Conservation (phyloP, 352 stramenopile genomes). For the Hyphochytrium catenoides region DNA sequence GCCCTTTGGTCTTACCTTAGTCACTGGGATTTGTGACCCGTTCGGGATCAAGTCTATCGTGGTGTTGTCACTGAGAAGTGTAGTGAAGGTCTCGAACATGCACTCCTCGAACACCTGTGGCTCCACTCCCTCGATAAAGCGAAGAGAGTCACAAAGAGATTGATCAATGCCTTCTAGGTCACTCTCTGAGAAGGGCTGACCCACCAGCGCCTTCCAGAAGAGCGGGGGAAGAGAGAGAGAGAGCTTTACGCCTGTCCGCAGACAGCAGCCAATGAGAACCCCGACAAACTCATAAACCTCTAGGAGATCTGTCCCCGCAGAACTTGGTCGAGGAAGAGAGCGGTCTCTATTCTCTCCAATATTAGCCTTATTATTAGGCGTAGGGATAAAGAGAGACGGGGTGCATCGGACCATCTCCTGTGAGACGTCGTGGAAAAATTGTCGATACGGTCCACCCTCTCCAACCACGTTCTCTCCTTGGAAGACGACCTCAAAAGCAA, state of each 20-base stretch:
- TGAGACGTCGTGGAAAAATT: slow-evolving; percentile 47
- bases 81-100: slow-evolving; percentile 28
- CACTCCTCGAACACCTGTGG: slow-evolving; percentile 2
- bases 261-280: slow-evolving; percentile 38
- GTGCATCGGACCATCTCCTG: slow-evolving; percentile 28
- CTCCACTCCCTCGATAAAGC: slow-evolving; percentile 10
- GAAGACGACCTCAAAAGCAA: slow-evolving; percentile 49
- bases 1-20: slow-evolving; percentile 12
- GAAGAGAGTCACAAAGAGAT: slow-evolving; percentile 25
- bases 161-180: slow-evolving; percentile 33
- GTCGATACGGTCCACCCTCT: slow-evolving; percentile 40
- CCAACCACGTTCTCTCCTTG: slow-evolving; percentile 45
- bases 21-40: slow-evolving; percentile 21
- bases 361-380: slow-evolving; percentile 37
- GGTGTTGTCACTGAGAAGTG: slow-evolving; percentile 31
- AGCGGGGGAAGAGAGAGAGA: slow-evolving; percentile 38
- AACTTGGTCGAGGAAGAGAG: slow-evolving; percentile 27
- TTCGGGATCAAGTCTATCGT: slow-evolving; percentile 27
- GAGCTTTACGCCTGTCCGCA: slow-evolving; percentile 39
- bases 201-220: slow-evolving; percentile 49
- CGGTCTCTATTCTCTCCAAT: slow-evolving; percentile 37
- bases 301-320: slow-evolving; percentile 22
- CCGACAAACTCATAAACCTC: slow-evolving; percentile 49
- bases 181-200: slow-evolving; percentile 25
- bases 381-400: slow-evolving; percentile 33